Percentiles rank a stretch among this genome's conserved stretches.
phyloP scores from a whole-genome alignment of 2,329 filamentous ascomycete genomes.

The Chaetothyriales sp. region DNA sequence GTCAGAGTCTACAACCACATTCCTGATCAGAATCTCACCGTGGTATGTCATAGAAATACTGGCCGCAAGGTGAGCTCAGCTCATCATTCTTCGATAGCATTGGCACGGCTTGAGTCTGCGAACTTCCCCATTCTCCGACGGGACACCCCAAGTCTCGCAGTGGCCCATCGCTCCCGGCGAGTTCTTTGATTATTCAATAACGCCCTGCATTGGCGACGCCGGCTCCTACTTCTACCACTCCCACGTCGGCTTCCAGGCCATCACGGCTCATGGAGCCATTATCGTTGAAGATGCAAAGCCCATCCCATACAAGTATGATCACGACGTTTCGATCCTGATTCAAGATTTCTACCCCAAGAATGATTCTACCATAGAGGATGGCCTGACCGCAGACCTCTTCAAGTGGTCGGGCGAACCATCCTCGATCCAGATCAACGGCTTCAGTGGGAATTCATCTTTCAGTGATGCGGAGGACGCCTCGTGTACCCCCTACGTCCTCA shows the following conservation, averaged over 20 bases:
- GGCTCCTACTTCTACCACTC: constrained; percentile 59
- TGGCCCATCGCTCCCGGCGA: constrained; percentile 50
- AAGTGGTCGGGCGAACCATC: constrained; percentile 46
- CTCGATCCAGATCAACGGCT: constrained; percentile 45
- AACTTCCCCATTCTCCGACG: constrained; percentile 51
- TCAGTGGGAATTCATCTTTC: constrained; percentile 33
- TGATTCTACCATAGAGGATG: constrained; percentile 39
- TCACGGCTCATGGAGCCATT: constrained; percentile 44
- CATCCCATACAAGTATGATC: constrained; percentile 47
- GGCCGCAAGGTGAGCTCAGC: neutral
- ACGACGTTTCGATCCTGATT: constrained; percentile 43
- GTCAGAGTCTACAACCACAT: constrained; percentile 48
- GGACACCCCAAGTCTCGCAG: constrained; percentile 45
- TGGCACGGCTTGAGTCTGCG: constrained; percentile 54
- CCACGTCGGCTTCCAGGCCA: constrained; percentile 49
- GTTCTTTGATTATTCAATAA: constrained; percentile 56
- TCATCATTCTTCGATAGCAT: constrained; percentile 32
- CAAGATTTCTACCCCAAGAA: constrained; percentile 44
- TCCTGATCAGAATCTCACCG: constrained; percentile 39
- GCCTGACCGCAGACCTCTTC: constrained; percentile 38
- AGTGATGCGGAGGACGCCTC: constrained; percentile 22
- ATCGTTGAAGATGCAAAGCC: constrained; percentile 40
- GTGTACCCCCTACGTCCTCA: constrained; percentile 39
- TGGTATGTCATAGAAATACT: constrained; percentile 27
- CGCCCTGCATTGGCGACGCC: constrained; percentile 37